A percentile compares a stretch with the other conserved stretches of the same genome.
These are phyloP conservation scores for Centella asiatica DNA, from an alignment of 129 eudicot genomes.

Conservation along the genomic window DNA sequence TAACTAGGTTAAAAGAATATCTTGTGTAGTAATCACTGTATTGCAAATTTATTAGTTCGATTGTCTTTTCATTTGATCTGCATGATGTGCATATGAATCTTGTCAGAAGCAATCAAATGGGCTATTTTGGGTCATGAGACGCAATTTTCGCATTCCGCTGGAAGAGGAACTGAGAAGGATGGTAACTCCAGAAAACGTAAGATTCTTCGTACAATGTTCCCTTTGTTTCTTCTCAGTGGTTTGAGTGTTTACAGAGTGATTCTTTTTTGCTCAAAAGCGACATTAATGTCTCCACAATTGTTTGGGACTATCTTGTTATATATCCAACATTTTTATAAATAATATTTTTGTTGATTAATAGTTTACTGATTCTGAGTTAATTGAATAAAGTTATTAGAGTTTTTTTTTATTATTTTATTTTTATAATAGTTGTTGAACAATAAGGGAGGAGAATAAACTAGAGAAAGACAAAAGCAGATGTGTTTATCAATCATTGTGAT, in stretches of 20 bases:
- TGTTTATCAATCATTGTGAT: too few relatives aligned
- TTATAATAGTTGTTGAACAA: too few relatives aligned
- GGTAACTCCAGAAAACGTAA: conserved; percentile 91
- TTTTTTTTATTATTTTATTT: too few relatives aligned
- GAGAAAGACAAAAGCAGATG: too few relatives aligned
- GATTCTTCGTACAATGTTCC: conserved; percentile 16
- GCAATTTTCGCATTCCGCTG: conserved; percentile 65
- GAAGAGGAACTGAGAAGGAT: conserved; percentile 91
- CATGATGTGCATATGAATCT: conserved; percentile 19
- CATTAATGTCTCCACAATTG: background rate
- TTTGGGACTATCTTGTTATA: background rate
- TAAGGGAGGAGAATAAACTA: too few relatives aligned
- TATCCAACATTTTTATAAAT: too few relatives aligned
- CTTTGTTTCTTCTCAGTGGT: background rate
- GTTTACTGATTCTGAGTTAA: too few relatives aligned
- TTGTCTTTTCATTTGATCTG: conserved; percentile 1
- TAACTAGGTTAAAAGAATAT: background rate
- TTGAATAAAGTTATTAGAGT: too few relatives aligned
- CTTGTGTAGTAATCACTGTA: background rate
- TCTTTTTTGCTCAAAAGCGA: background rate
- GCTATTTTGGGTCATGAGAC: conserved; percentile 66
- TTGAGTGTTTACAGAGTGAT: background rate
- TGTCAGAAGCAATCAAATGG: conserved; percentile 65
- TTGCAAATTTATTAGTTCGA: background rate
- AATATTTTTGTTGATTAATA: too few relatives aligned